These are phyloP conservation scores for Diplosphaera chodatii DNA, from an alignment of 139 green algal genomes.

Conservation along the genomic window DNA sequence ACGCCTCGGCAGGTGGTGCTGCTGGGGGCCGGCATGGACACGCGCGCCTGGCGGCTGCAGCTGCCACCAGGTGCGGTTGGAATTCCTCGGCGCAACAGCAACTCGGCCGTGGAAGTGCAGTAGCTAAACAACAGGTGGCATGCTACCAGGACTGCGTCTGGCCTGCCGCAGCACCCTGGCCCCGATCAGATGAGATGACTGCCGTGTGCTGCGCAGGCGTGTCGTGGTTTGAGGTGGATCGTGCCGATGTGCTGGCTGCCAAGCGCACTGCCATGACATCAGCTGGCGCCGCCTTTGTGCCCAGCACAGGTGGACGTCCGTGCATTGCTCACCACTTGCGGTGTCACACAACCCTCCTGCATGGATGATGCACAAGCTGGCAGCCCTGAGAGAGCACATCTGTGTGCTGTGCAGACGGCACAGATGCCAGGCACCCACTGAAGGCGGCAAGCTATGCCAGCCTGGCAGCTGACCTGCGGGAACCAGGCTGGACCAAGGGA, in stretches of 20 bases:
- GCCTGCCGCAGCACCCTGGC: too few relatives aligned
- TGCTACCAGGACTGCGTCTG: too few relatives aligned
- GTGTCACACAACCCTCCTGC: too few relatives aligned
- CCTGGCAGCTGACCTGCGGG: background rate
- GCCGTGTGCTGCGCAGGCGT: background rate
- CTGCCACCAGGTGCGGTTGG: slow-evolving; percentile 3
- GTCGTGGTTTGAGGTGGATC: slow-evolving; percentile 4
- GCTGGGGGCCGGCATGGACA: slow-evolving; percentile 6
- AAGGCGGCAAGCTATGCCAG: background rate
- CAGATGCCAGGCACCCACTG: background rate
- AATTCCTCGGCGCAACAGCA: too few relatives aligned
- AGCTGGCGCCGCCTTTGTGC: background rate
- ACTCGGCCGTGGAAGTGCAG: too few relatives aligned
- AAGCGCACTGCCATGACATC: slow-evolving; percentile 1
- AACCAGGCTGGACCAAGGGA: background rate
- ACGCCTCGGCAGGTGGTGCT: slow-evolving; percentile 2
- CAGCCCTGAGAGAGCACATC: background rate
- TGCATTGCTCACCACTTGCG: too few relatives aligned
- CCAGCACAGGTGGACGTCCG: background rate
- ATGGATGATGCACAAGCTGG: too few relatives aligned
- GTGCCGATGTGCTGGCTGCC: slow-evolving; percentile 3
- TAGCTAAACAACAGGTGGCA: too few relatives aligned
- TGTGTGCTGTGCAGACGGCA: background rate
- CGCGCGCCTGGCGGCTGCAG: slow-evolving; percentile 4
- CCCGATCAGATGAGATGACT: too few relatives aligned